phyloP scores from a whole-genome alignment of 768 basidiomycete genomes.

The Tephrocybe rancida region DNA sequence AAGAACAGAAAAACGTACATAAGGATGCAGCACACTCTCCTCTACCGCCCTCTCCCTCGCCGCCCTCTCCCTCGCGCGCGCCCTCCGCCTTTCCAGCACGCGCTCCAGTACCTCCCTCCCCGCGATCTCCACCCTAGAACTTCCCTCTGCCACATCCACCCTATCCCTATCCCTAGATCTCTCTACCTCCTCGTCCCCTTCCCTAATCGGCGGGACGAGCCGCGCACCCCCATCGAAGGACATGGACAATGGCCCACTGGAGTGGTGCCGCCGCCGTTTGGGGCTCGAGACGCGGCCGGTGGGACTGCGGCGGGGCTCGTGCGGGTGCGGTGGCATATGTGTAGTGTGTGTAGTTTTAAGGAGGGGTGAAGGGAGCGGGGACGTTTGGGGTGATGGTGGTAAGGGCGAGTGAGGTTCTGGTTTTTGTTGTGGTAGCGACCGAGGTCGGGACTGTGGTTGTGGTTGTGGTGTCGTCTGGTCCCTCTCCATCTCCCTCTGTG shows the following conservation, averaged over 20 bases:
- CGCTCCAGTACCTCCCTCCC: slow-evolving; percentile 2
- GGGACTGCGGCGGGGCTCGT: not conserved
- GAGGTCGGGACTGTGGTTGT: slow-evolving; percentile 6
- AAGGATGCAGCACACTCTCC: slow-evolving; percentile 15
- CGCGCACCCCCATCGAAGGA: slow-evolving; percentile 24
- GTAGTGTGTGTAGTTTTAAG: not conserved
- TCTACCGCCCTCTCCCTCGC: slow-evolving; percentile 6
- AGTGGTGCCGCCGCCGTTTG: slow-evolving; percentile 26
- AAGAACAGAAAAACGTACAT: slow-evolving; percentile 11
- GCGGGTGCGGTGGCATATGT: not conserved
- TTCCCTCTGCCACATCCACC: not conserved
- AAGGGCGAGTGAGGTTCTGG: no score
- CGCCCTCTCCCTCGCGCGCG: slow-evolving; percentile 3
- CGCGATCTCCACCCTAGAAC: slow-evolving; percentile 6
- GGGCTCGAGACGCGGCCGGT: not conserved
- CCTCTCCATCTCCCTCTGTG: not conserved
- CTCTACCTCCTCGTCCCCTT: not conserved
- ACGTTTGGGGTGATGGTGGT: no score
- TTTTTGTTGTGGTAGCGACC: slow-evolving; percentile 13
- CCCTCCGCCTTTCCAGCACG: slow-evolving; percentile 6
- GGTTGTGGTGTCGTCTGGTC: not conserved
- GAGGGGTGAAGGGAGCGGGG: no score
- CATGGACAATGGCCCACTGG: slow-evolving; percentile 32
- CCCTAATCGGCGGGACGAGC: slow-evolving; percentile 11
- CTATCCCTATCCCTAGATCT: not conserved